Evolutionary conservation across 164 flowering plant genomes (phyloP).

Genomic region (Annona cherimola): DNA sequence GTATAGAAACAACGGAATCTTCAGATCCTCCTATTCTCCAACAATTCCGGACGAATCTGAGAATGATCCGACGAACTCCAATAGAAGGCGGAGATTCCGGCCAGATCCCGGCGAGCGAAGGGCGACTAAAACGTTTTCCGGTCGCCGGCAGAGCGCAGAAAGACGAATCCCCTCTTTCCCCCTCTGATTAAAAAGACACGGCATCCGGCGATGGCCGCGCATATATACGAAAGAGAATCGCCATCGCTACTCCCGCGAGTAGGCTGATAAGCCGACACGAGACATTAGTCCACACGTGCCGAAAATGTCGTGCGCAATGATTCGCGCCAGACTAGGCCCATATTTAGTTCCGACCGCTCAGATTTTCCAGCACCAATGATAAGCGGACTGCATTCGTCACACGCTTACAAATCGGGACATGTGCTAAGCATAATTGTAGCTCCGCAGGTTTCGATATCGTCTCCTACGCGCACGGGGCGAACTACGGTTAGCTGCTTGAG

Average conservation of each 20-base stretch:
- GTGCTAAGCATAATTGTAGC: not conserved
- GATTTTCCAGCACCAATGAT: not conserved
- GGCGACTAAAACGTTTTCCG: not conserved
- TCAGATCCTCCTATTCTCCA: not conserved
- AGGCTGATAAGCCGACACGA: not conserved
- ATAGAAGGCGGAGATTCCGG: not conserved
- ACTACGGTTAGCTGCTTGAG: conserved; percentile 8
- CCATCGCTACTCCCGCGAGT: not conserved
- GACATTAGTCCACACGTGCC: not conserved
- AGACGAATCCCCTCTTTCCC: not conserved
- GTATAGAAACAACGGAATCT: not conserved
- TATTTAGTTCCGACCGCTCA: not conserved
- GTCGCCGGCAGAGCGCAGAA: conserved; percentile 3
- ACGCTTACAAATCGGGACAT: not conserved
- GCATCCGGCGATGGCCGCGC: not conserved
- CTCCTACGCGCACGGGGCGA: not conserved
- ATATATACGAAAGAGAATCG: not conserved
- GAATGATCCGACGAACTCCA: not conserved
- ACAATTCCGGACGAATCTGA: not conserved
- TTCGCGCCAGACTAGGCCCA: not conserved
- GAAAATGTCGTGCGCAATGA: not conserved
- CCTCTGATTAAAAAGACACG: not conserved
- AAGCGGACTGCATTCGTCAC: not conserved
- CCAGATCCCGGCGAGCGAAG: conserved; percentile 11
- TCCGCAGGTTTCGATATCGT: not conserved